Evolutionary conservation across 2,329 filamentous ascomycete species (phyloP), one percentile per base, ranked within the genome.

Genomic region (Exserohilum rostratum): DNA sequence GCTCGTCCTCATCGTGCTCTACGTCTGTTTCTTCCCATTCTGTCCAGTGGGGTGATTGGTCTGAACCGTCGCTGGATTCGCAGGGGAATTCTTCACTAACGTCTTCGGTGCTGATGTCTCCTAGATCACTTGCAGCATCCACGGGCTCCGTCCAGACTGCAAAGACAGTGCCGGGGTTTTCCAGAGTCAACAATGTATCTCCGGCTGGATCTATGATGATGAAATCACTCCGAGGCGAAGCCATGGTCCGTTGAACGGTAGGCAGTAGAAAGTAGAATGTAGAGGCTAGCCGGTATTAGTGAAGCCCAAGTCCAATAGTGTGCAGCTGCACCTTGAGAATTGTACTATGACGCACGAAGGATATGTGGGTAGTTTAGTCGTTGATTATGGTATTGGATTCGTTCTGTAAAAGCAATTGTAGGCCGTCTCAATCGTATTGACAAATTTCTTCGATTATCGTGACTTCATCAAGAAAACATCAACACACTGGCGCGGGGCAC

Each of bases 121-220:
- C 29, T 25, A 18, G 25, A n/a, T 34, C 30, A 13, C 13, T 22
- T 3, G 17, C 20, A 9, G 12, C 27, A 5, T 40, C 20, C 13
- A 25, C 5, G 27, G 42, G n/a, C 29, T n/a, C 37, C 12, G 38
- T 25, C 56, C 56, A 58, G 11, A 50, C 44, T 17, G 56, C 53
- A 37, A 58, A 56, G 17, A 22, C 15, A 2, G 11, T 6, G 2
- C 22, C 31, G 6, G 48, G 30, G 2, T 43, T 46, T 4, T 27
- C 29, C 9, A 58, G 17, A n/a, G 38, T 49, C 3, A 58, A 33
- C 1, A 58, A 25, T 15, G 46, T 31, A 20, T 53, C 56, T n/a
- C 50, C 56, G n/a, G 31, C 33, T 3, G 39, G 34, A 17, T 49
- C 44, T 17, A 58, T 50, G 10, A 49, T 20, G 10, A 49, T 20